phyloP scores from a whole-genome alignment of 2,329 filamentous ascomycete genomes.

The Torrubiella hemipterigena region DNA sequence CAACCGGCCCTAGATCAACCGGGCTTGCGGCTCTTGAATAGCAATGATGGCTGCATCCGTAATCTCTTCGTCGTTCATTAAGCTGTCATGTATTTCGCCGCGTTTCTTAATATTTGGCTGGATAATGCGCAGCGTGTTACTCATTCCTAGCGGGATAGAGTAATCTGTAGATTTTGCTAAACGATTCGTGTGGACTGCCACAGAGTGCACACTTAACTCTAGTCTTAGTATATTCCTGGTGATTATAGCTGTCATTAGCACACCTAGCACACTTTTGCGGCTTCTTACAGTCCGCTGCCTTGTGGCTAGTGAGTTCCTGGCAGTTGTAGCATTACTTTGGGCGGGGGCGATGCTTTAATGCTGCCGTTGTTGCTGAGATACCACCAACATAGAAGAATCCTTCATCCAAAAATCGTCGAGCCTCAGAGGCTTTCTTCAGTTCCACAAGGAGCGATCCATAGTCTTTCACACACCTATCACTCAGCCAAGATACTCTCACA shows the following conservation, averaged over 20 bases:
- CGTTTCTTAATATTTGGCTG: constrained; percentile 10
- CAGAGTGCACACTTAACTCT: constrained; percentile 10
- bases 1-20: constrained; percentile 6
- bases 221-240: constrained; percentile 8
- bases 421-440: constrained; percentile 10
- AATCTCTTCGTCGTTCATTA: constrained; percentile 10
- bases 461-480: constrained; percentile 2
- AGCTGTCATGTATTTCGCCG: constrained; percentile 8
- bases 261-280: constrained; percentile 9
- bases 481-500: constrained; percentile 14
- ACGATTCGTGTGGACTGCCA: constrained; percentile 11
- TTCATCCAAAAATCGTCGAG: constrained; percentile 9
- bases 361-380: constrained; percentile 9
- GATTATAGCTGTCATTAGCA: constrained; percentile 10
- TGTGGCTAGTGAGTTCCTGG: constrained; percentile 14
- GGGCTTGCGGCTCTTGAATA: constrained; percentile 9
- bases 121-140: constrained; percentile 9
- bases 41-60: constrained; percentile 7
- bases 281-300: constrained; percentile 15
- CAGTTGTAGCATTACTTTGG: constrained; percentile 18
- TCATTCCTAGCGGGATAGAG: constrained; percentile 11
- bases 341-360: constrained; percentile 11
- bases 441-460: constrained; percentile 6
- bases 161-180: constrained; percentile 11
- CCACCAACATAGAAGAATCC: constrained; percentile 12